phyloP scores from a whole-genome alignment of 371 early-diverging fungal species.

The Apophysomyces ossiformis region DNA sequence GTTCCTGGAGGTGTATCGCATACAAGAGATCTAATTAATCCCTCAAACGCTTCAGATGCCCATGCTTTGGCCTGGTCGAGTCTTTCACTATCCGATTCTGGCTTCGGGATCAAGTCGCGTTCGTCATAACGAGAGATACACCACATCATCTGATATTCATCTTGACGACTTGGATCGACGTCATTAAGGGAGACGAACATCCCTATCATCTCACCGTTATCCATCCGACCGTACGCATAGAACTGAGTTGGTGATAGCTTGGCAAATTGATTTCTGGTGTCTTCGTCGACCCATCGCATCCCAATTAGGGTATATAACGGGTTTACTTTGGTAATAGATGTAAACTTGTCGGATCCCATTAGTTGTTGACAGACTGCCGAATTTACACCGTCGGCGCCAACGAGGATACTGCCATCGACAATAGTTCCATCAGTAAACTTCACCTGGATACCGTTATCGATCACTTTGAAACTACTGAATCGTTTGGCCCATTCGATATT shows the following conservation, averaged over 20 bases:
- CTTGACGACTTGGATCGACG: slow-evolving; percentile 8
- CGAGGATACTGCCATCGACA: slow-evolving; percentile 21
- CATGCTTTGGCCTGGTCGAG: slow-evolving; percentile 14
- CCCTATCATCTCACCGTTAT: not conserved
- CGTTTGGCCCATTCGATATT: slow-evolving; percentile 29
- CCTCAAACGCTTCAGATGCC: slow-evolving; percentile 3
- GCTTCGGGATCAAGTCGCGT: not conserved
- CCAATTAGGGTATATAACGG: slow-evolving; percentile 15
- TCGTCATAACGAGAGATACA: slow-evolving; percentile 16
- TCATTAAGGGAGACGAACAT: slow-evolving; percentile 17
- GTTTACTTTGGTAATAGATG: slow-evolving; percentile 14
- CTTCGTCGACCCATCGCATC: slow-evolving; percentile 14
- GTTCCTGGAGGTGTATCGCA: slow-evolving; percentile 10
- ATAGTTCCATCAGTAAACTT: slow-evolving; percentile 36
- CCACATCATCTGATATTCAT: slow-evolving; percentile 16
- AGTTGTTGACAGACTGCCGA: slow-evolving; percentile 27
- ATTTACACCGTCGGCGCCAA: slow-evolving; percentile 33
- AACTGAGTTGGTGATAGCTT: slow-evolving; percentile 5
- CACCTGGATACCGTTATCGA: slow-evolving; percentile 26
- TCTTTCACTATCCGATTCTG: slow-evolving; percentile 11
- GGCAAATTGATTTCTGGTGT: not conserved
- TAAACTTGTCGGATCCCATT: slow-evolving; percentile 18
- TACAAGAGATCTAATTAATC: slow-evolving; percentile 2
- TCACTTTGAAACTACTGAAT: slow-evolving; percentile 14
- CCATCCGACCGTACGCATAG: not conserved